Percentiles rank a stretch among this genome's conserved stretches.
Evolutionary conservation across 2,329 filamentous ascomycete genomes (phyloP).

Genomic region (Thielaviopsis cerberus): DNA sequence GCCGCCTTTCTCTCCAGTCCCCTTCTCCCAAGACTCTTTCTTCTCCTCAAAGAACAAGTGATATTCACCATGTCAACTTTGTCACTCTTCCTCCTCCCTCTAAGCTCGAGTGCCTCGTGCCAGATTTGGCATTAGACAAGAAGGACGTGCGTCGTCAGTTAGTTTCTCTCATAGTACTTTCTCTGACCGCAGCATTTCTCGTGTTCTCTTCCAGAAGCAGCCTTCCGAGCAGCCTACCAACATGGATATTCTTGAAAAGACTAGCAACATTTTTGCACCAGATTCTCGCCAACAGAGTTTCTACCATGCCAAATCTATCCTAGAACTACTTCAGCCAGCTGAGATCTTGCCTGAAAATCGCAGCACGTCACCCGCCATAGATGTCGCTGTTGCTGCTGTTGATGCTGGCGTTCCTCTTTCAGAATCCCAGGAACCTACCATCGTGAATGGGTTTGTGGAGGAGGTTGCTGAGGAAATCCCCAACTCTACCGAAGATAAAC

Average conservation of each 20-base stretch:
- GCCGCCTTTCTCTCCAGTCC: not conserved
- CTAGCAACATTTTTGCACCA: not conserved
- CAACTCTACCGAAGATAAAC: not conserved
- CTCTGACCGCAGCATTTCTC: not conserved
- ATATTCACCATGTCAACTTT: no score
- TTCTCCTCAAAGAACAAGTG: not conserved
- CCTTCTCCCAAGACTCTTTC: not conserved
- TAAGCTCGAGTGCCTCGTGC: not conserved
- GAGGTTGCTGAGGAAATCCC: not conserved
- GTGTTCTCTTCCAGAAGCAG: constrained; percentile 1
- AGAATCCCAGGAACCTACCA: not conserved
- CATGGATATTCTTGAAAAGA: not conserved
- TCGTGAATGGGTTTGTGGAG: not conserved
- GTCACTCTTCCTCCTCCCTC: not conserved
- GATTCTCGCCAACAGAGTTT: not conserved
- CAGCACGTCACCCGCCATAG: no score
- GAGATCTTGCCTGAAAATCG: not conserved
- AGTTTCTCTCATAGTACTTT: not conserved
- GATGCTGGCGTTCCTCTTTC: not conserved
- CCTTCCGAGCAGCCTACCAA: not conserved
- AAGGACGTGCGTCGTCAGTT: not conserved
- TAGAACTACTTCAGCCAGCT: constrained; percentile 1
- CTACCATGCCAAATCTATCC: not conserved
- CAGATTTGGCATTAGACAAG: not conserved
- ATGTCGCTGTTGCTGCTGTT: no score